These are phyloP conservation scores for Ballota nigra DNA, from an alignment of 257 asterid genomes.

Conservation along the genomic window DNA sequence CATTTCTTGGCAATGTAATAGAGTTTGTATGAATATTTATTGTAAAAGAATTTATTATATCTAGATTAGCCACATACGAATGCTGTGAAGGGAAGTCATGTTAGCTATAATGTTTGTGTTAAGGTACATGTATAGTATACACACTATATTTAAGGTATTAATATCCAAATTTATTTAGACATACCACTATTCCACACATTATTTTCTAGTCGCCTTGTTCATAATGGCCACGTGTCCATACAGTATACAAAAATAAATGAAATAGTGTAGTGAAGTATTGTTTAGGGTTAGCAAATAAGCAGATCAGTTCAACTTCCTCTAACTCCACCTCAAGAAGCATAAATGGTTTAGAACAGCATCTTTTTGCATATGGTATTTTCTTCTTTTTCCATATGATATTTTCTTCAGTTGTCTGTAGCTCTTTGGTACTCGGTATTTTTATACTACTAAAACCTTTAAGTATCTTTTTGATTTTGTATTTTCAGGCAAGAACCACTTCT, in stretches of 20 bases:
- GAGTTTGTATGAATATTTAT: not conserved
- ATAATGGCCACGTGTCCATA: not conserved
- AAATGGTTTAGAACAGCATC: not conserved
- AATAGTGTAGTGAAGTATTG: not conserved
- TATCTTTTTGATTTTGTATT: slow-evolving; percentile 19
- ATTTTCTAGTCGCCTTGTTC: not conserved
- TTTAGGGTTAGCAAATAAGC: not conserved
- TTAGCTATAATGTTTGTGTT: not conserved
- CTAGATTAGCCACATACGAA: slow-evolving; percentile 4
- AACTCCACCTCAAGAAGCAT: slow-evolving; percentile 1
- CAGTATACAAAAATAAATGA: not conserved
- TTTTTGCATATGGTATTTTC: slow-evolving; percentile 5
- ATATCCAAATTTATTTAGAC: not conserved
- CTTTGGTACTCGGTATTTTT: not conserved
- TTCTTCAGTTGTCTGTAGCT: slow-evolving; percentile 19
- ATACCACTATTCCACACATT: not conserved
- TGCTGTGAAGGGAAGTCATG: slow-evolving; percentile 12
- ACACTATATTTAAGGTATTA: not conserved
- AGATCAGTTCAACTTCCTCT: not conserved
- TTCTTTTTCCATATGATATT: slow-evolving; percentile 12
- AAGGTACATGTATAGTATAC: not conserved
- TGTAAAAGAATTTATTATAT: not conserved
- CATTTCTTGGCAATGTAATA: not conserved
- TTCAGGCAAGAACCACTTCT: slow-evolving; percentile 81
- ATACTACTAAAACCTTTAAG: not conserved